Percentiles rank a stretch among this genome's conserved stretches.
These are phyloP conservation scores for Cladosporium velox DNA, from an alignment of 2,329 filamentous ascomycete genomes.

Conservation along the genomic window DNA sequence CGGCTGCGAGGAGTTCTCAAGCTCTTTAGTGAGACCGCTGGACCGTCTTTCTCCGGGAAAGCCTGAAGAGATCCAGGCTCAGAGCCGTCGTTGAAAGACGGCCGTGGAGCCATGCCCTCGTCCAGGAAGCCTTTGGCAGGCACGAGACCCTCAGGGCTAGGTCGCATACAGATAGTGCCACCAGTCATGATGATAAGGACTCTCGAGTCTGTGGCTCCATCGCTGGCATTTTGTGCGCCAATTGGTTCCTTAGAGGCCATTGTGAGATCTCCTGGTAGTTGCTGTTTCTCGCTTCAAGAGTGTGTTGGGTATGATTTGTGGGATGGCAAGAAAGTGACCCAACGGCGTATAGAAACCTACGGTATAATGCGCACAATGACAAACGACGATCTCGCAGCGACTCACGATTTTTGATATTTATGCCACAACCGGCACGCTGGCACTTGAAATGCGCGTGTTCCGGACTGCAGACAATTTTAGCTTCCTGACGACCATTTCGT, in stretches of 20 bases:
- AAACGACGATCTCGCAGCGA: background rate
- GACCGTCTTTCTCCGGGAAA: constrained; percentile 20
- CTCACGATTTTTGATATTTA: constrained; percentile 1
- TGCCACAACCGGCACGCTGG: constrained; percentile 2
- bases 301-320: background rate
- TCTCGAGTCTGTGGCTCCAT: constrained; percentile 36
- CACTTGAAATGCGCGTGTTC: constrained; percentile 1
- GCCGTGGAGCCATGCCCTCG: constrained; percentile 76
- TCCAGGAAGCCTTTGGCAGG: constrained; percentile 75
- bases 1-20: constrained; percentile 78
- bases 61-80: constrained; percentile 33
- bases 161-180: constrained; percentile 88
- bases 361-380: background rate
- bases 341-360: background rate
- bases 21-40: constrained; percentile 56
- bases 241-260: constrained; percentile 9
- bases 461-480: constrained; percentile 10
- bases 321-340: background rate
- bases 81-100: constrained; percentile 81
- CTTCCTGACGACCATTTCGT: constrained; percentile 8
- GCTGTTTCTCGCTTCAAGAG: background rate
- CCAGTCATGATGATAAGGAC: constrained; percentile 89
- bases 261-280: background rate
- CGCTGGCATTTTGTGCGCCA: background rate
- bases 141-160: constrained; percentile 69